These are phyloP conservation scores for Solanum dulcamara DNA, from an alignment of 257 asterid genomes.

Conservation along the genomic window DNA sequence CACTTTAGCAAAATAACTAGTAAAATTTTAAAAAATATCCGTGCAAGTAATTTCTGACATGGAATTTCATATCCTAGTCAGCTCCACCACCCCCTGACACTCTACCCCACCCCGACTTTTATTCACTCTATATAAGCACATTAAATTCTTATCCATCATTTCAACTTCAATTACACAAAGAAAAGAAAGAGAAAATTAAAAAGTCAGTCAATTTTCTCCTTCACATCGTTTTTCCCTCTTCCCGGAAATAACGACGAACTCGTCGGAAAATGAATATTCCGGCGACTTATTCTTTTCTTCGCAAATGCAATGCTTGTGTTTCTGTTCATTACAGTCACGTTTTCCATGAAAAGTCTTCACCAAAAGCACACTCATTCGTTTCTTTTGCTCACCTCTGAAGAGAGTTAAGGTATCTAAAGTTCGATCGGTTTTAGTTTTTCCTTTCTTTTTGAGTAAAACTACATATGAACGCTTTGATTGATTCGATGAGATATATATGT, in stretches of 20 bases:
- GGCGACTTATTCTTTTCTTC: slow-evolving; percentile 13
- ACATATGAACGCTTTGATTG: not conserved
- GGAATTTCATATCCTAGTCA: not conserved
- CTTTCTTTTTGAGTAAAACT: not conserved
- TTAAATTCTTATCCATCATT: not conserved
- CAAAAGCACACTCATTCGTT: not conserved
- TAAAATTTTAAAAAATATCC: not conserved
- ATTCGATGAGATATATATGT: not conserved
- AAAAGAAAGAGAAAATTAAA: not conserved
- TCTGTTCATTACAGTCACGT: slow-evolving; percentile 57
- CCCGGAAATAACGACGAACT: not conserved
- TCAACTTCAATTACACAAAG: not conserved
- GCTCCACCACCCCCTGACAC: not conserved
- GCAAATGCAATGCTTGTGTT: slow-evolving; percentile 20
- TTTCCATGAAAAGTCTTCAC: slow-evolving; percentile 46
- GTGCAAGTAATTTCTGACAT: not conserved
- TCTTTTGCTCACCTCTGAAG: not conserved
- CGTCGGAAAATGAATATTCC: slow-evolving; percentile 52
- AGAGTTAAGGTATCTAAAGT: not conserved
- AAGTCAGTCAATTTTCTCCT: not conserved
- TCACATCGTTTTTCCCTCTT: not conserved
- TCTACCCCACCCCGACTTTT: not conserved
- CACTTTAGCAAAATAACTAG: not conserved
- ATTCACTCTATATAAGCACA: not conserved
- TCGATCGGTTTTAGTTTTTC: not conserved